These are phyloP conservation scores for Wallemia hederae DNA, from an alignment of 1,284 basidiomycete species.

Conservation along the genomic window DNA sequence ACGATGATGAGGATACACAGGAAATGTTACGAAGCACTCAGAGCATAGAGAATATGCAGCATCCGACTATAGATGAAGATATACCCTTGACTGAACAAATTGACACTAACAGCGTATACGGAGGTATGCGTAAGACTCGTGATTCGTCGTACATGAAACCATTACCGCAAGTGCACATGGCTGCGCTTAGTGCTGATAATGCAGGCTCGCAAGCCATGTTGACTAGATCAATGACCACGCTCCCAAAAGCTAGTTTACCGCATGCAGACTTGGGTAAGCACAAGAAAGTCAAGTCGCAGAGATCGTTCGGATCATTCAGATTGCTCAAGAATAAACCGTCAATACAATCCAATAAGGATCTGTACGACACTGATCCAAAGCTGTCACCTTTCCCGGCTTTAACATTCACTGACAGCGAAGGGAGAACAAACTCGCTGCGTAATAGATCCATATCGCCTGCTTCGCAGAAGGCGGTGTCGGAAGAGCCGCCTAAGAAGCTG, in stretches of 20 bases:
- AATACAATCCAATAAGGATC: background rate
- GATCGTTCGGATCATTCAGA: background rate
- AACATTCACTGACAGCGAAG: background rate
- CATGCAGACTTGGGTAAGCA: background rate
- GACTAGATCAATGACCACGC: background rate
- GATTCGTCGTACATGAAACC: background rate
- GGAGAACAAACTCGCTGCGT: too few species aligned
- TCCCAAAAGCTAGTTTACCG: background rate
- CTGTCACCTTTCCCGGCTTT: background rate
- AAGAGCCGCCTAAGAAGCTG: background rate
- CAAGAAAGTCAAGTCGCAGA: background rate
- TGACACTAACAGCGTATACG: background rate
- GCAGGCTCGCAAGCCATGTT: background rate
- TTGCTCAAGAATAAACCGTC: background rate
- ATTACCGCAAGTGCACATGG: background rate
- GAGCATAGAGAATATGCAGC: too few species aligned
- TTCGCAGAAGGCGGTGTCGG: too few species aligned
- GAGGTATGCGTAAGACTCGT: background rate
- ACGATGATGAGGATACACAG: too few species aligned
- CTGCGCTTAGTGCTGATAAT: background rate
- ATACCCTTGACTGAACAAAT: background rate
- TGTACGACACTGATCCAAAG: background rate
- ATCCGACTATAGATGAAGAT: background rate
- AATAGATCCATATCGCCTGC: too few species aligned
- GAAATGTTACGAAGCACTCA: too few species aligned